Evolutionary conservation across 2,329 filamentous ascomycete species (phyloP), one percentile per base, ranked within the genome.

Genomic region (Trematosphaeria pertusa): DNA sequence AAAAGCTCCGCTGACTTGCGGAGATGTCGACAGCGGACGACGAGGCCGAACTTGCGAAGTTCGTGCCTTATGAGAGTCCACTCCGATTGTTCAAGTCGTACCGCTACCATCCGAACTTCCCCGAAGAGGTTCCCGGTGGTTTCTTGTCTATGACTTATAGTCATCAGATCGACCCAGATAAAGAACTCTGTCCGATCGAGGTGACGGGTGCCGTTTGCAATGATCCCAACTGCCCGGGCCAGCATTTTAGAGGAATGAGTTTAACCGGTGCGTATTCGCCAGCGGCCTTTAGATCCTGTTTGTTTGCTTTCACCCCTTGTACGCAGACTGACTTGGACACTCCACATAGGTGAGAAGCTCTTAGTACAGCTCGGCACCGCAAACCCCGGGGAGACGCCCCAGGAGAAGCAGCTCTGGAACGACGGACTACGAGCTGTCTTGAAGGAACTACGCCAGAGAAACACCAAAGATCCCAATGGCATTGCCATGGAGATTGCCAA

Each of bases 81-180:
- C 78, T 99, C 50, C 85, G 83, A 58, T 82, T 83, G 59, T 97
- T 97, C 72, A 90, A 86, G 70, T 87, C 89, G 28, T 99, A 89
- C 74, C 90, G 93, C 59, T 97, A 93, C 69, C 92, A 97, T 67
- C 89, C 90, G 22, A 78, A 83, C 40, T 97, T 86, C 73, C 77
- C 79, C 56, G 72, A 87, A 38, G 77, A 83, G 46, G 85, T 96
- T 46, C 70, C 83, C 45, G 87, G 87, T 52, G 93, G 93, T 33
- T 87, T 91, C 66, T 87, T 88, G 67, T 97, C 94, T 55, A 80
- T 95, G 77, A 97, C 92, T 33, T 97, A 93, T 75, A 97, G 90
- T 75, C 89, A 96, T 73, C 87, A 86, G 59, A 96, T 99, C 73
- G 86, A 97, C 68, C 80, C 86, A 18, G 79, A 84, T 50, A 86